These are phyloP conservation scores for Colletotrichum coccodes DNA, from an alignment of 2,329 filamentous ascomycete species.

Conservation along the genomic window DNA sequence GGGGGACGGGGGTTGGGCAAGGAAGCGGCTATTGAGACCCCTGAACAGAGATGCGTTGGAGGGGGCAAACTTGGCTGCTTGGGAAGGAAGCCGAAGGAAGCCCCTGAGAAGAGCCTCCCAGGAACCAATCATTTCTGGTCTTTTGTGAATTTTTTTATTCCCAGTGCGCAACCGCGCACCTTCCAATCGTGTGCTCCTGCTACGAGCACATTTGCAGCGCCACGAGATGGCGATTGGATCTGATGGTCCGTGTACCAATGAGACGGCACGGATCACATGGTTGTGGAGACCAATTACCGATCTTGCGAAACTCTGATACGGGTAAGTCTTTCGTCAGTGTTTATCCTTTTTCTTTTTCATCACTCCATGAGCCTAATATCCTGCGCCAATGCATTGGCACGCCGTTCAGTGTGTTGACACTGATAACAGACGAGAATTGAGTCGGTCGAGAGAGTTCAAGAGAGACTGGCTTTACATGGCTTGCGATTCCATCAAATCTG, in stretches of 20 bases:
- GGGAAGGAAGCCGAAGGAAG: background rate
- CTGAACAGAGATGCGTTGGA: background rate
- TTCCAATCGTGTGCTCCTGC: constrained; percentile 17
- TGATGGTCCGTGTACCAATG: constrained; percentile 16
- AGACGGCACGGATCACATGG: background rate
- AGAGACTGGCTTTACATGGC: no score
- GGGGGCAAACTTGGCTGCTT: no score
- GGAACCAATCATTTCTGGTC: background rate
- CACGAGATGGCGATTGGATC: constrained; percentile 11
- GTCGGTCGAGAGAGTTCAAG: no score
- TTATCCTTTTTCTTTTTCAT: background rate
- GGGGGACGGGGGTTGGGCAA: background rate
- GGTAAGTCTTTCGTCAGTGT: background rate
- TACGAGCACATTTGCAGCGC: constrained; percentile 22
- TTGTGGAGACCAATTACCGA: background rate
- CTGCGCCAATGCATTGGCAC: background rate
- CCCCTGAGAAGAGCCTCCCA: constrained; percentile 9
- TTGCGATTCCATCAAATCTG: background rate
- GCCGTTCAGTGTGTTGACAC: background rate
- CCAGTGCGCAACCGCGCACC: background rate
- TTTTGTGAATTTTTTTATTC: background rate
- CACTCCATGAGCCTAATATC: background rate
- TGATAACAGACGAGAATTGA: background rate
- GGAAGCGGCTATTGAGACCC: background rate
- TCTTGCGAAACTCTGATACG: constrained; percentile 21